A percentile compares a stretch with the other conserved stretches of the same genome.
Conservation (phyloP, 225 moss, liverwort and hornwort genomes). For the Sphagnum contortum region DNA sequence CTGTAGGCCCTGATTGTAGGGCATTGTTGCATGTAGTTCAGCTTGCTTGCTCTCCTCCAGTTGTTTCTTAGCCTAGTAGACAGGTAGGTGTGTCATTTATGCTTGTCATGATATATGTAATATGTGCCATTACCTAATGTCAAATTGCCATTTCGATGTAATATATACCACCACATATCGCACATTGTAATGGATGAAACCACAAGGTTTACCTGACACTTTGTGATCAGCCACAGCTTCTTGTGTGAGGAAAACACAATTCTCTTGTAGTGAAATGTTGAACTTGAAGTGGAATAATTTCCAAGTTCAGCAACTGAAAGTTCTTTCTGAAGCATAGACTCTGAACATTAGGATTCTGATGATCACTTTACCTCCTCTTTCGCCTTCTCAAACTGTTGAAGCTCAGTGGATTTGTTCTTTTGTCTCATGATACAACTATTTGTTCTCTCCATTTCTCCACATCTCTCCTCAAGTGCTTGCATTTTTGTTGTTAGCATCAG, state of each 20-base stretch:
- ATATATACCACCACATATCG: too few relatives aligned
- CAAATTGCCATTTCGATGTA: too few relatives aligned
- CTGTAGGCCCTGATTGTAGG: conserved; percentile 39
- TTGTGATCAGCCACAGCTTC: too few relatives aligned
- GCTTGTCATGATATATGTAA: background rate
- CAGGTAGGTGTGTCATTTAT: conserved; percentile 10
- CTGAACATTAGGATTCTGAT: too few relatives aligned
- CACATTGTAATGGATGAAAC: too few relatives aligned
- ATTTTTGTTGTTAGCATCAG: conserved; percentile 34
- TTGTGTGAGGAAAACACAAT: background rate
- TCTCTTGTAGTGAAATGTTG: conserved; percentile 9
- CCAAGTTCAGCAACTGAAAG: too few relatives aligned
- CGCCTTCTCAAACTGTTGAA: conserved; percentile 34
- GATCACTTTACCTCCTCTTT: conserved; percentile 25
- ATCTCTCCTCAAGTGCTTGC: conserved; percentile 32
- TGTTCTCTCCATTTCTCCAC: conserved; percentile 35
- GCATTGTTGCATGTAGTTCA: conserved; percentile 35
- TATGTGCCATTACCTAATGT: too few relatives aligned
- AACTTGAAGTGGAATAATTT: too few relatives aligned
- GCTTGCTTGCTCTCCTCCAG: conserved; percentile 47
- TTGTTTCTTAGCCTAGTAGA: conserved; percentile 31
- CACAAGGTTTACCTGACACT: too few relatives aligned
- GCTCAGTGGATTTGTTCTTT: conserved; percentile 37
- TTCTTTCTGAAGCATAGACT: too few relatives aligned
- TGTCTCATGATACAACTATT: conserved; percentile 23